Conservation (phyloP, 139 green algal species). For the Penium margaritaceum region DNA sequence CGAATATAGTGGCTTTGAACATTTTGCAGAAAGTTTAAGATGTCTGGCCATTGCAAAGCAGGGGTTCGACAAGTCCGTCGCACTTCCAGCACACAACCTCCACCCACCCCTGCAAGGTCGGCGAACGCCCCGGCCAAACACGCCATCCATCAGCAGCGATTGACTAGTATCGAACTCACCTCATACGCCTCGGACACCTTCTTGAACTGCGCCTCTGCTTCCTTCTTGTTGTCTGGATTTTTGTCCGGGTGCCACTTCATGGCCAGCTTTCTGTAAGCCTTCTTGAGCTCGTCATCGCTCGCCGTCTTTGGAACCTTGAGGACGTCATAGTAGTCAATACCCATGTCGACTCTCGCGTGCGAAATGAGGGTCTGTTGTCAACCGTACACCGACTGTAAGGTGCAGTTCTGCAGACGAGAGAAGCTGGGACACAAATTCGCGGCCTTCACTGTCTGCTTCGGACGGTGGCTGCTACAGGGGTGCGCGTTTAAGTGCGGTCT, state of each 20-base stretch:
- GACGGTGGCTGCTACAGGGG: too few relatives aligned
- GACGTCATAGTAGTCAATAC: constrained; percentile 41
- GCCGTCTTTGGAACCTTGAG: constrained; percentile 32
- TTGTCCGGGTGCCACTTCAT: constrained; percentile 52
- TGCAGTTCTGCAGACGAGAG: neutral
- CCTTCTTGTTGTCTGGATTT: constrained; percentile 42
- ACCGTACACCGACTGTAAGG: too few relatives aligned
- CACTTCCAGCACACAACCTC: too few relatives aligned
- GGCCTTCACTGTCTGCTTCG: too few relatives aligned
- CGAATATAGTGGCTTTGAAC: neutral
- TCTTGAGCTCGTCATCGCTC: constrained; percentile 44
- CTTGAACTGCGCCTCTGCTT: constrained; percentile 48
- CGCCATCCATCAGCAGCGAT: too few relatives aligned
- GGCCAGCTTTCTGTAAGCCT: constrained; percentile 45
- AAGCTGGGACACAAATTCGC: constrained; percentile 4
- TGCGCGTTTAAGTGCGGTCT: neutral
- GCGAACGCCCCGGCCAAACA: too few relatives aligned
- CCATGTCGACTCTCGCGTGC: constrained; percentile 34
- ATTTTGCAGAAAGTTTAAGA: too few relatives aligned
- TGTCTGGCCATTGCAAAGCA: neutral
- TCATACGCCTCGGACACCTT: constrained; percentile 51
- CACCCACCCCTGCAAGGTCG: too few relatives aligned
- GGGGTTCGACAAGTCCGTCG: neutral
- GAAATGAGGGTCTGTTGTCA: too few relatives aligned
- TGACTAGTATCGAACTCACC: neutral